A percentile compares a stretch with the other conserved stretches of the same genome.
Conservation (phyloP, 2,329 filamentous ascomycete genomes). For the Fusarium albidum region DNA sequence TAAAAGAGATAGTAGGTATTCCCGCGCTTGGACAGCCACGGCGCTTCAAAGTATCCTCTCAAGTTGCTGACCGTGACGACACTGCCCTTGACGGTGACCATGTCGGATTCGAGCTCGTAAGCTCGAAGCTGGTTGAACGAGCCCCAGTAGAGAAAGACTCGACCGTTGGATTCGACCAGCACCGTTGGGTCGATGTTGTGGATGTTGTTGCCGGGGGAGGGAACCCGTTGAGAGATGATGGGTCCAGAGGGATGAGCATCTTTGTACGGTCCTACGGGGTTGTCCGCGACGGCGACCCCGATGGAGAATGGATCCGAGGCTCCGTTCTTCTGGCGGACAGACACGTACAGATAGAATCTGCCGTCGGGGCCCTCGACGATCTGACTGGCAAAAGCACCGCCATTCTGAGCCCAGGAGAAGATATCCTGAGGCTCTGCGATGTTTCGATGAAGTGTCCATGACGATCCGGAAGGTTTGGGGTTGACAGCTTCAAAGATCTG, state of each 20-base stretch:
- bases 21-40: constrained; percentile 48
- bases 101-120: constrained; percentile 46
- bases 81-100: constrained; percentile 44
- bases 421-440: constrained; percentile 43
- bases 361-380: constrained; percentile 45
- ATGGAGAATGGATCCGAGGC: constrained; percentile 47
- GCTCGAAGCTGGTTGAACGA: constrained; percentile 47
- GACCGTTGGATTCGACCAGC: constrained; percentile 46
- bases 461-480: constrained; percentile 41
- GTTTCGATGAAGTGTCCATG: constrained; percentile 45
- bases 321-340: constrained; percentile 42
- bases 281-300: constrained; percentile 47
- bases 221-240: constrained; percentile 47
- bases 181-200: constrained; percentile 52
- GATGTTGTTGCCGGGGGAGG: constrained; percentile 44
- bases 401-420: constrained; percentile 46
- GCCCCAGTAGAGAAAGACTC: constrained; percentile 49
- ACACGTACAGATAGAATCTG: constrained; percentile 49
- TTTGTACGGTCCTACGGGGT: constrained; percentile 45
- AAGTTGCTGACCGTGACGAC: constrained; percentile 37
- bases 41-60: constrained; percentile 48
- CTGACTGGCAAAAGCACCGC: constrained; percentile 48
- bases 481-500: constrained; percentile 43
- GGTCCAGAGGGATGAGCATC: constrained; percentile 47
- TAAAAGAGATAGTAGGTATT: constrained; percentile 51